A percentile compares a stretch with the other conserved stretches of the same genome.
Evolutionary conservation across 1,284 basidiomycete species (phyloP).

Genomic region (Moesziomyces sp.): DNA sequence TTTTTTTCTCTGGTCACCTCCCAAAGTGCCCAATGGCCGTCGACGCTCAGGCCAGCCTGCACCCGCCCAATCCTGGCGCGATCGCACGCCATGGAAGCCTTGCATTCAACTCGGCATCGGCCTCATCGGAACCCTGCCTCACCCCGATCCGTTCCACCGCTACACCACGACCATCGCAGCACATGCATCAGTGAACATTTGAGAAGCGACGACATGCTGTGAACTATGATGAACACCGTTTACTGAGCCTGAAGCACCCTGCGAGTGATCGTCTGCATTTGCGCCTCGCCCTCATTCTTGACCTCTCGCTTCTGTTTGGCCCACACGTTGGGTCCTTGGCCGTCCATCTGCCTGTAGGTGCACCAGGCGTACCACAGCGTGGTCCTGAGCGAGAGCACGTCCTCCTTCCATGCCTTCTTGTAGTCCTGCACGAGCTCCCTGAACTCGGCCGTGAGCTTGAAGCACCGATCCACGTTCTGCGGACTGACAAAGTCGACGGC

Average conservation of each 20-base stretch:
- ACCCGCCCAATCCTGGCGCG: too few relatives aligned
- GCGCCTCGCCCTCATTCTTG: constrained; percentile 1
- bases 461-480: constrained; percentile 87
- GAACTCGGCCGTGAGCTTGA: constrained; percentile 86
- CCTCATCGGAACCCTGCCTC: too few relatives aligned
- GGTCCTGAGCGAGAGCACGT: constrained; percentile 89
- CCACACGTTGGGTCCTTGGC: constrained; percentile 25
- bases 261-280: constrained; percentile 3
- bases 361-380: constrained; percentile 86
- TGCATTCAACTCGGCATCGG: too few relatives aligned
- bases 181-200: too few relatives aligned
- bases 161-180: too few relatives aligned
- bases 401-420: constrained; percentile 86
- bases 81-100: too few relatives aligned
- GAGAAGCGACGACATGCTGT: too few relatives aligned
- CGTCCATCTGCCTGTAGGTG: constrained; percentile 41
- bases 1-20: too few relatives aligned
- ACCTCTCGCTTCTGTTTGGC: constrained; percentile 9
- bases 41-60: too few relatives aligned
- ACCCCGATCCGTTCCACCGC: too few relatives aligned
- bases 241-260: constrained; percentile 20
- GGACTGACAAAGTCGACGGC: constrained; percentile 96
- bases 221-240: too few relatives aligned
- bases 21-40: too few relatives aligned
- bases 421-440: constrained; percentile 80